Evolutionary conservation across 2,329 filamentous ascomycete species (phyloP), one percentile per base, ranked within the genome.

Genomic region (Orbilia javanica): DNA sequence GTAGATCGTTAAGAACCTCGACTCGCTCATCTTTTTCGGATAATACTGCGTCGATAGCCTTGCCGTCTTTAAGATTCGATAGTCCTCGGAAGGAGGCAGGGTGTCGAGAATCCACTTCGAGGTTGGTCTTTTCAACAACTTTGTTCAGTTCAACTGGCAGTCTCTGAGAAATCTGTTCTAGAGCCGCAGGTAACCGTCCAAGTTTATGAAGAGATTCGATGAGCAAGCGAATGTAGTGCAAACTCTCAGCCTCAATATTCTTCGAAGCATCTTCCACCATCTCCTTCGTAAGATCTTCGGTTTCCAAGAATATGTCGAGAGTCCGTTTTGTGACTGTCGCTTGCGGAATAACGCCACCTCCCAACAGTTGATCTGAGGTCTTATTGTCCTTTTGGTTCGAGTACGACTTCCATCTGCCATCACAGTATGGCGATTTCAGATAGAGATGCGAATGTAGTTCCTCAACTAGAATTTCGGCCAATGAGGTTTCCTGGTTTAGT

Each of bases 361-460:
- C 74, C 0, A 78, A 62, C 15, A 78, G 39, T 15, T 78, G 74
- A 18, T 78, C 74, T 22, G 74, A 72, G n/a, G 67, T 67, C 50
- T 79, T 79, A 15, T 60, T 71, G 18, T 72, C 80, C 79, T 79
- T 80, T 73, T 76, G 81, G 66, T 44, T 79, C 29, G 80, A 81
- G 76, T 97, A 89, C 74, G 88, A 89, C 84, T 97, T 96, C 96
- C 96, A 99, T 80, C 96, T 88, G 83, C 97, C 93, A 83, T 97
- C 94, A 83, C 95, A 98, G 83, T 99, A 99, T 0, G 95, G 96
- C 2, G 95, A 98, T 83, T 98, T 98, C 44, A 99, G 89, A 83
- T 99, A 99, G 3, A 99, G 87, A 84, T 99, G 96, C 83, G 97
- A 96, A 83, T 99, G 96, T 36, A 99, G 87, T 84, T 99, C 96